Evolutionary conservation across 1,139 yeast species (phyloP).

Genomic region (Geotrichum aggregatum): DNA sequence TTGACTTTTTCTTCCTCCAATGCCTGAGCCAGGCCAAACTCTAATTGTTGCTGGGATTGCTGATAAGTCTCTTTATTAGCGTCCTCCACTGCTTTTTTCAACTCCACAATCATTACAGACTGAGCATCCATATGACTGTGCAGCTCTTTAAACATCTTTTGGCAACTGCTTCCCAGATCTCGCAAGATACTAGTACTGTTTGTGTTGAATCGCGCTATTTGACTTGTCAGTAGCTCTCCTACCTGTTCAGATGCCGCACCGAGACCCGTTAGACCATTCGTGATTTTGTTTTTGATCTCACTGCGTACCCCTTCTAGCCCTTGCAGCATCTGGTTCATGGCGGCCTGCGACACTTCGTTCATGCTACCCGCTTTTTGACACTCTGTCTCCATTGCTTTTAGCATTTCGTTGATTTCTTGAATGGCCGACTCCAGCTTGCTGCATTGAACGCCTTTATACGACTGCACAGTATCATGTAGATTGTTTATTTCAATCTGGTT

Average conservation of each 20-base stretch:
- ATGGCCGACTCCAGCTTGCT: slow-evolving; percentile 23
- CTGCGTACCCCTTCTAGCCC: slow-evolving; percentile 26
- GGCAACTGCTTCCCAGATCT: slow-evolving; percentile 5
- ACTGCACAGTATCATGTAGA: slow-evolving; percentile 9
- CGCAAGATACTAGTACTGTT: background rate
- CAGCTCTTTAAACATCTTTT: slow-evolving; percentile 3
- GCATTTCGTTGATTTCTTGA: slow-evolving; percentile 22
- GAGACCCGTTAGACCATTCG: slow-evolving; percentile 25
- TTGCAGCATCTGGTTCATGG: slow-evolving; percentile 24
- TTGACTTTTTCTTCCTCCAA: slow-evolving; percentile 9
- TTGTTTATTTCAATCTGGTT: slow-evolving; percentile 7
- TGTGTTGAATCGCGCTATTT: slow-evolving; percentile 7
- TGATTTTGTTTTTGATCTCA: slow-evolving; percentile 26
- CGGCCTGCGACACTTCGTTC: slow-evolving; percentile 23
- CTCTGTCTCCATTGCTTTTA: slow-evolving; percentile 20
- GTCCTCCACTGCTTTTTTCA: slow-evolving; percentile 6
- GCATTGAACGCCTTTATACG: slow-evolving; percentile 23
- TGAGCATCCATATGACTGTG: slow-evolving; percentile 19
- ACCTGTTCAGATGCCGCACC: slow-evolving; percentile 26
- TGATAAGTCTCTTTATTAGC: background rate
- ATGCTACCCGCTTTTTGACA: slow-evolving; percentile 16
- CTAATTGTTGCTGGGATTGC: slow-evolving; percentile 2
- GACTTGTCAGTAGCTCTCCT: slow-evolving; percentile 1
- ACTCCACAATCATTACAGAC: background rate
- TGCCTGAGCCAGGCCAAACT: background rate